A percentile compares a stretch with the other conserved stretches of the same genome.
These are phyloP conservation scores for Chalaropsis ovoidea DNA, from an alignment of 2,329 filamentous ascomycete species.

Conservation along the genomic window DNA sequence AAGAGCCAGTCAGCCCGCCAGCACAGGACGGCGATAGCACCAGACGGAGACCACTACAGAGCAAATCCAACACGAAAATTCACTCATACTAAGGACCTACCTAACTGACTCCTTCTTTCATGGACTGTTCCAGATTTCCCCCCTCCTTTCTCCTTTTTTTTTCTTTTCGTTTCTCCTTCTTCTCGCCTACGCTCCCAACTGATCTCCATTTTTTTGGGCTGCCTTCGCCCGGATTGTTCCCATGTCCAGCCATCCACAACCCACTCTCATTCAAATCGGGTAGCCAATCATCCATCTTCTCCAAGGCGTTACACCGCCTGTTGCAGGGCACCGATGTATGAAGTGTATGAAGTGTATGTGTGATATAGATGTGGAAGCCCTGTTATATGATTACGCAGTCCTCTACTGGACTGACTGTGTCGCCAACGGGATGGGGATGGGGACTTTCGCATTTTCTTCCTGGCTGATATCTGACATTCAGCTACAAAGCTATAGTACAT, in stretches of 20 bases:
- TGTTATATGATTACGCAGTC: background rate
- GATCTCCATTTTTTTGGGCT: background rate
- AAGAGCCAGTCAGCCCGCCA: no score
- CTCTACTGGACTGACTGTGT: no score
- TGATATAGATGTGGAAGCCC: conserved; percentile 1
- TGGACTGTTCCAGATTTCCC: background rate
- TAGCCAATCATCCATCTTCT: background rate
- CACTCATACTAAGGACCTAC: conserved; percentile 4
- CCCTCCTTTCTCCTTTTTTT: background rate
- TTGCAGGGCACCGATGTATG: background rate
- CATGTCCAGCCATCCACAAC: background rate
- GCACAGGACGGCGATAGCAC: background rate
- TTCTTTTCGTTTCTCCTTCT: background rate
- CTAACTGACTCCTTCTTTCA: background rate
- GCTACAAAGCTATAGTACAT: background rate
- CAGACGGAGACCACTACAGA: background rate
- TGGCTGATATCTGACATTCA: background rate
- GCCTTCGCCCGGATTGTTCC: background rate
- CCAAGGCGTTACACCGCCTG: background rate
- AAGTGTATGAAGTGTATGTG: no score
- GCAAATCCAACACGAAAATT: background rate
- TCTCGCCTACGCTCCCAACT: background rate
- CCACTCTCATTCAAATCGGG: background rate
- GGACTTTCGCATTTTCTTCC: background rate
- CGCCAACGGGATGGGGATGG: no score